Evolutionary conservation across 2,329 filamentous ascomycete species (phyloP), one percentile per base, ranked within the genome.

Genomic region (Helotiales sp.): DNA sequence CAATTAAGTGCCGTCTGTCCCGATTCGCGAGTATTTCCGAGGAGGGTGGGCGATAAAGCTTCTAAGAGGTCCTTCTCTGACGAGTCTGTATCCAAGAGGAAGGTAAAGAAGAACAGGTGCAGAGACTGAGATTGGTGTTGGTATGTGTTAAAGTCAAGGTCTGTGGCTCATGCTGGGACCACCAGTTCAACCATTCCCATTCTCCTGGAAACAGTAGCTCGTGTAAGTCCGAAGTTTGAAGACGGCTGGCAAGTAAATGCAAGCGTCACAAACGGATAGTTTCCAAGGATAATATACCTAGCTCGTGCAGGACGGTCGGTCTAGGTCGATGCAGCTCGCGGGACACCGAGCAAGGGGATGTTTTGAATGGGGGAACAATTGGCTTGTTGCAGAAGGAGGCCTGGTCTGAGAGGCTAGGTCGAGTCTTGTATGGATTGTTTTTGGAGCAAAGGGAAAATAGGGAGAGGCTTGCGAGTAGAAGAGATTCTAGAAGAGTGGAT

Each of bases 141-240:
- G 63, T 59, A 64, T 53, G n/a, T 66, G 68, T 50, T 40, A 59
- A 54, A 57, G 49, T 57, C 47, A 58, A 62, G n/a, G 64, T 38
- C 52, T 66, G 65, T 70, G 66, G 66, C 67, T 69, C 66, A 69
- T 66, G 68, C 66, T 57, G 61, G 66, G 64, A 63, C 65, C 63
- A 65, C 52, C 58, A 63, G 57, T 63, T 64, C 60, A 61, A 55
- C 59, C 59, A 65, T 65, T 62, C 60, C 67, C 66, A 68, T 66
- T 64, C 63, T 67, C 67, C 67, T 71, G 65, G 67, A 67, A 68
- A 61, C 58, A 61, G 66, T 63, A 66, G 62, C 63, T 69, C 60
- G 61, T 65, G 62, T 61, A 61, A 64, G 60, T 48, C 51, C 48
- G 59, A 57, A 56, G 59, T 64, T 56, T 53, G 58, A 53, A 56